Evolutionary conservation across 2,329 filamentous ascomycete species (phyloP).

Genomic region (Arthrobotrys pseudoclavata): DNA sequence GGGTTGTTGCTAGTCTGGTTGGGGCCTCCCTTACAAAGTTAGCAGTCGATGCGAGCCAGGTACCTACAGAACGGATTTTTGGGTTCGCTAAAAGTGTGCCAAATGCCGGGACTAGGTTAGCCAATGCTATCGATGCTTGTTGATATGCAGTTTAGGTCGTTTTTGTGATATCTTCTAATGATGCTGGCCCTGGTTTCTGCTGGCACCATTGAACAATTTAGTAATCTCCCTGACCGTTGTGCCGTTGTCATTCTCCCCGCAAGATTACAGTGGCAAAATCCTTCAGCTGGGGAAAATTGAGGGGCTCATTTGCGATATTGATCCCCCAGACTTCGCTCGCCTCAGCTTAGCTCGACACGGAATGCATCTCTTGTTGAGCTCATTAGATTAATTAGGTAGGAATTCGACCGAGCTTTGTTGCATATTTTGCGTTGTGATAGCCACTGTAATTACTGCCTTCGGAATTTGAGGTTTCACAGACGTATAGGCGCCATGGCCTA

Average conservation of each 20-base stretch:
- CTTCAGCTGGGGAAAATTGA: conserved; percentile 16
- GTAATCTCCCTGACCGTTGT: conserved; percentile 3
- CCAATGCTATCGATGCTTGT: conserved; percentile 25
- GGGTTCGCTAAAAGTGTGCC: conserved; percentile 28
- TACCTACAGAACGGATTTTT: conserved; percentile 14
- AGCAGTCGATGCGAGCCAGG: conserved; percentile 11
- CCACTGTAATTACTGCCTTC: background rate
- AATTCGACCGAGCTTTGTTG: conserved; percentile 8
- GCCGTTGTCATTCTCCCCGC: conserved; percentile 23
- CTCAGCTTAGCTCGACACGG: background rate
- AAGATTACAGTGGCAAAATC: conserved; percentile 22
- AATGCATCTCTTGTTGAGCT: background rate
- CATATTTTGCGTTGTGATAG: conserved; percentile 32
- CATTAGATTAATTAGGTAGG: background rate
- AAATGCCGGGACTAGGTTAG: conserved; percentile 32
- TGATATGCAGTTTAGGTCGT: conserved; percentile 18
- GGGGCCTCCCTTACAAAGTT: background rate
- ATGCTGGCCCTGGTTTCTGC: conserved; percentile 17
- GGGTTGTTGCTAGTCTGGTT: background rate
- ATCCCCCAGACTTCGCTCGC: background rate
- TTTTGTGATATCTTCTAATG: conserved; percentile 26
- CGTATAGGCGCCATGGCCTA: no score
- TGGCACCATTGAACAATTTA: conserved; percentile 11
- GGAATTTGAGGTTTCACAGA: conserved; percentile 3
- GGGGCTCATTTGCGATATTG: conserved; percentile 10